Evolutionary conservation across 1,284 basidiomycete genomes (phyloP), one percentile per base, ranked within the genome.

Genomic region (Cryptococcus sp.): DNA sequence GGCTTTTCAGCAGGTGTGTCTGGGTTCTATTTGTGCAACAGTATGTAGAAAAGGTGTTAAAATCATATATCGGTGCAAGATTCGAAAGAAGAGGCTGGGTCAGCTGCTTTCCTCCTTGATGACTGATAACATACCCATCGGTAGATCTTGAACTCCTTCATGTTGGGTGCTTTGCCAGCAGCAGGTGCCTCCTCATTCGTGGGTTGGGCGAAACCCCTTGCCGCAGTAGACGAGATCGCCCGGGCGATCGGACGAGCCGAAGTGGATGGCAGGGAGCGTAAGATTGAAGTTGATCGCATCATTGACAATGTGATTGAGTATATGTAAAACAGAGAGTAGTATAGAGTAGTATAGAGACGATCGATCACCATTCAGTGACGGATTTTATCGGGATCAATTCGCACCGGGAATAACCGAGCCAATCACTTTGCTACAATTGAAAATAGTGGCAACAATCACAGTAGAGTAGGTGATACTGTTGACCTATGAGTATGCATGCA

Each of bases 71-170:
- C n/a, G n/a, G n/a, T n/a, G n/a, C n/a, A n/a, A n/a, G n/a, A n/a
- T n/a, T n/a, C n/a, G n/a, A n/a, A n/a, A n/a, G n/a, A n/a, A n/a
- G n/a, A n/a, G n/a, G n/a, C n/a, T n/a, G n/a, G n/a, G n/a, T n/a
- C n/a, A n/a, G n/a, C n/a, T n/a, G n/a, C n/a, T n/a, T n/a, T n/a
- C n/a, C n/a, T n/a, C n/a, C n/a, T n/a, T n/a, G n/a, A n/a, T n/a
- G n/a, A n/a, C n/a, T n/a, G n/a, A n/a, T n/a, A 5, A 78, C 83
- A 50, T 52, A 90, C 88, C 91, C 91, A 96, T 73, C 91, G 87
- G 78, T 97, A 97, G 63, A 96, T 91, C 81, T 92, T 89, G 81
- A 97, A 94, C 76, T 88, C 85, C 79, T 96, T 96, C 56, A 78
- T 74, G 55, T 78, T 58, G 34, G 78, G 72, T 39, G 69, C 61